Percentiles rank a stretch among this genome's conserved stretches.
Conservation (phyloP, 345 rosid species). For the Geranium brycei region DNA sequence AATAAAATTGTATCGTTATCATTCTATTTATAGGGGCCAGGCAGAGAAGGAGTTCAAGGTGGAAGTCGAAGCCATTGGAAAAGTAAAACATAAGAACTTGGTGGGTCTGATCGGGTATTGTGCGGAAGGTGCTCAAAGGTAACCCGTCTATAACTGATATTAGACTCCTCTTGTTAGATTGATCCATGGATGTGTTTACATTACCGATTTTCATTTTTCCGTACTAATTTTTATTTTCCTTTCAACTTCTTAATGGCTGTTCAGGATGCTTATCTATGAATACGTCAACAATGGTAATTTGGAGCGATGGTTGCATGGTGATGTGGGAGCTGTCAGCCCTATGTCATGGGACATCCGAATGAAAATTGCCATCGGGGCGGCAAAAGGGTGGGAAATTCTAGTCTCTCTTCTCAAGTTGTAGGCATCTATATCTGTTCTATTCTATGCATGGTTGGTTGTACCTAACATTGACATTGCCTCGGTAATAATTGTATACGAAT, state of each 20-base stretch:
- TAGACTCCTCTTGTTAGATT: too few species aligned
- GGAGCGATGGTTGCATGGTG: slow-evolving; percentile 98
- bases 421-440: too few species aligned
- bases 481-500: too few species aligned
- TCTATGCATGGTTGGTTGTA: too few species aligned
- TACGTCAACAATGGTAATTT: slow-evolving; percentile 81
- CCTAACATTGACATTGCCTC: too few species aligned
- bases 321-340: slow-evolving; percentile 76
- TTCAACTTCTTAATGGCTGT: not conserved
- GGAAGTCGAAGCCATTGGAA: slow-evolving; percentile 94
- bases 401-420: not conserved
- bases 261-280: slow-evolving; percentile 93
- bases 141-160: slow-evolving; percentile 1
- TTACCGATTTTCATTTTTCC: not conserved
- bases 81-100: slow-evolving; percentile 89
- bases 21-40: slow-evolving; percentile 50
- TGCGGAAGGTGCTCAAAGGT: slow-evolving; percentile 78
- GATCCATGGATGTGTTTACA: not conserved
- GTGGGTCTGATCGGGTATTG: slow-evolving; percentile 90
- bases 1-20: too few species aligned
- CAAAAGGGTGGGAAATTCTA: slow-evolving; percentile 50
- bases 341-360: slow-evolving; percentile 84
- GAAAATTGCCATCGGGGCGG: slow-evolving; percentile 86
- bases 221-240: not conserved
- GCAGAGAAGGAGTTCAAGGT: slow-evolving; percentile 95